These are phyloP conservation scores for Globisporangium spinosum DNA, from an alignment of 352 stramenopile genomes.

Conservation along the genomic window DNA sequence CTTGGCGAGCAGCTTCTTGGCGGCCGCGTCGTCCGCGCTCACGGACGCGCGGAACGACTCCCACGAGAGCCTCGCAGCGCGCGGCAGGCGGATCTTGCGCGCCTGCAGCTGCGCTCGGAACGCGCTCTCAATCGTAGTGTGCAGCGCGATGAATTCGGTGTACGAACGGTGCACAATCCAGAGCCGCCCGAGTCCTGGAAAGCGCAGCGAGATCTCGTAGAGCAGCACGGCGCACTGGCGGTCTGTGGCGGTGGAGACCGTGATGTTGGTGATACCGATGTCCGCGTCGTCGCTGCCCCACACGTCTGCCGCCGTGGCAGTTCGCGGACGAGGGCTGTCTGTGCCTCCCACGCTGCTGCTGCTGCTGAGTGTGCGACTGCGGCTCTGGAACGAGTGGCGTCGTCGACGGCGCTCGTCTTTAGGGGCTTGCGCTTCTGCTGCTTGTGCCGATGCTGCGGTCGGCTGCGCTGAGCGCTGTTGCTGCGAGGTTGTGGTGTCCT, in stretches of 20 bases:
- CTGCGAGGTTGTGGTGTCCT: neutral
- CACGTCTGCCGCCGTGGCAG: constrained; percentile 7
- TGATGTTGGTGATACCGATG: constrained; percentile 45
- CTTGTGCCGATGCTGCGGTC: neutral
- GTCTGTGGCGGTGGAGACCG: constrained; percentile 12
- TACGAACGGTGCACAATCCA: constrained; percentile 51
- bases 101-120: constrained; percentile 29
- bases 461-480: neutral
- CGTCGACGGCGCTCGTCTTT: neutral
- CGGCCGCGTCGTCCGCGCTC: constrained; percentile 20
- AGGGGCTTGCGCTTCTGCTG: neutral
- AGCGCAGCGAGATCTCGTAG: constrained; percentile 62
- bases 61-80: constrained; percentile 34
- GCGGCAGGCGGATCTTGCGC: constrained; percentile 42
- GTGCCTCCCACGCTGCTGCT: neutral
- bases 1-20: constrained; percentile 38
- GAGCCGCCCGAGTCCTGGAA: constrained; percentile 32
- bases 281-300: constrained; percentile 45
- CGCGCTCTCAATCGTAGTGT: constrained; percentile 26
- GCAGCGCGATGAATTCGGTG: constrained; percentile 48
- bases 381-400: constrained; percentile 3
- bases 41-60: constrained; percentile 25
- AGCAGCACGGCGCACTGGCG: constrained; percentile 17
- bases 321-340: neutral
- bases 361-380: constrained; percentile 1